A percentile compares a stretch with the other conserved stretches of the same genome.
Conservation (phyloP, 305 asterid genomes). For the Solanum aculeatissimum region DNA sequence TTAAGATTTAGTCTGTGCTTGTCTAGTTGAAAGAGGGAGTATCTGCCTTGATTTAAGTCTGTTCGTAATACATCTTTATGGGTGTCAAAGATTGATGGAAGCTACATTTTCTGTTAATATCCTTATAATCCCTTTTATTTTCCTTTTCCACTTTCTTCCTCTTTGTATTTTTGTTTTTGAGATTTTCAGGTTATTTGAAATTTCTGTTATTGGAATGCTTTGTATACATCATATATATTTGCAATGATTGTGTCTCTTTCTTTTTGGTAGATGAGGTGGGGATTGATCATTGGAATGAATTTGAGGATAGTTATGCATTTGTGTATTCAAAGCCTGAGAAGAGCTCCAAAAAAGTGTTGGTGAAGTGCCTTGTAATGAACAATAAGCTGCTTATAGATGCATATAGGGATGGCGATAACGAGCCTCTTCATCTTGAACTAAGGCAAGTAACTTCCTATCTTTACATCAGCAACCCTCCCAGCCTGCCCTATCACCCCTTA, state of each 20-base stretch:
- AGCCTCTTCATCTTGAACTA: constrained; percentile 49
- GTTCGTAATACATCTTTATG: background rate
- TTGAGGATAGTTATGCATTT: constrained; percentile 53
- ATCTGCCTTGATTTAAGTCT: background rate
- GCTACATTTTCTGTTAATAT: background rate
- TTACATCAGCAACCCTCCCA: background rate
- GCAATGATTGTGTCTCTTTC: background rate
- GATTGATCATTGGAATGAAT: constrained; percentile 48
- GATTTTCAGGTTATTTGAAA: background rate
- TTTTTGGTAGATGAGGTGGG: constrained; percentile 28
- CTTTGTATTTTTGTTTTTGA: background rate
- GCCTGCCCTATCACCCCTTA: background rate
- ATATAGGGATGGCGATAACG: constrained; percentile 42
- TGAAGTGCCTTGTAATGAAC: constrained; percentile 69
- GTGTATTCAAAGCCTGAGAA: constrained; percentile 55
- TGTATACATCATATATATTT: background rate
- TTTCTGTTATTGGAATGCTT: background rate
- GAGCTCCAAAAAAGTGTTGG: constrained; percentile 49
- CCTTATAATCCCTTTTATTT: background rate
- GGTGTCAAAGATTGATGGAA: background rate
- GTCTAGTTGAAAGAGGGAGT: background rate
- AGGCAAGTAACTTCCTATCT: constrained; percentile 20
- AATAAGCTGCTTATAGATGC: constrained; percentile 57
- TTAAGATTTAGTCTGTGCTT: background rate
- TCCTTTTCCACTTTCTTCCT: background rate